Conservation (phyloP, 768 basidiomycete species). For the Auricularia cornea region DNA sequence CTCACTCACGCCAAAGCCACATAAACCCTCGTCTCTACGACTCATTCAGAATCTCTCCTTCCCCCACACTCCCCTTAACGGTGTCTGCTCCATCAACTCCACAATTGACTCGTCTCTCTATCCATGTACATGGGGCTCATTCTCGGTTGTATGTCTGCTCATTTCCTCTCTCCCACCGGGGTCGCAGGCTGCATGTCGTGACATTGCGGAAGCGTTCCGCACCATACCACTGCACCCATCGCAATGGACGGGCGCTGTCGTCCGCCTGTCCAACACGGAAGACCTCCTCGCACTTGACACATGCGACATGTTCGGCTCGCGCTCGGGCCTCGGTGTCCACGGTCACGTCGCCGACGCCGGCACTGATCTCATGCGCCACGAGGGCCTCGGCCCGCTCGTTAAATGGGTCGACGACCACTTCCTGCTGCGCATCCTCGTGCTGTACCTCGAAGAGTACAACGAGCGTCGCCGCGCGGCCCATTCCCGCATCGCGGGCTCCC, state of each 20-base stretch:
- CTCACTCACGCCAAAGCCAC: slow-evolving; percentile 28
- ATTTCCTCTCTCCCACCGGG: slow-evolving; percentile 29
- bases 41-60: slow-evolving; percentile 32
- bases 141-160: slow-evolving; percentile 22
- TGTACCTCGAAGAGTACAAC: not conserved
- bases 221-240: slow-evolving; percentile 21
- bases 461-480: not conserved
- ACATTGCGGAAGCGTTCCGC: slow-evolving; percentile 34
- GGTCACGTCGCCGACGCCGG: not conserved
- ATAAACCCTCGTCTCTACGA: slow-evolving; percentile 24
- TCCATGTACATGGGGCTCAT: slow-evolving; percentile 40
- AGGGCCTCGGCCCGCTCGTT: not conserved
- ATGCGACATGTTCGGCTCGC: not conserved
- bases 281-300: not conserved
- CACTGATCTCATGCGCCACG: not conserved
- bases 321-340: not conserved
- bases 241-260: slow-evolving; percentile 31
- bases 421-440: slow-evolving; percentile 2
- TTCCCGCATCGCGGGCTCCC: not conserved
- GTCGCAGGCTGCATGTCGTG: slow-evolving; percentile 26
- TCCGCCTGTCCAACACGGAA: slow-evolving; percentile 5
- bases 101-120: slow-evolving; percentile 25
- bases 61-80: slow-evolving; percentile 9
- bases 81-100: slow-evolving; percentile 20
- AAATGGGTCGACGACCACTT: slow-evolving; percentile 1